A percentile compares a stretch with the other conserved stretches of the same genome.
Evolutionary conservation across 768 basidiomycete species (phyloP).

Genomic region (Russula brevipes): DNA sequence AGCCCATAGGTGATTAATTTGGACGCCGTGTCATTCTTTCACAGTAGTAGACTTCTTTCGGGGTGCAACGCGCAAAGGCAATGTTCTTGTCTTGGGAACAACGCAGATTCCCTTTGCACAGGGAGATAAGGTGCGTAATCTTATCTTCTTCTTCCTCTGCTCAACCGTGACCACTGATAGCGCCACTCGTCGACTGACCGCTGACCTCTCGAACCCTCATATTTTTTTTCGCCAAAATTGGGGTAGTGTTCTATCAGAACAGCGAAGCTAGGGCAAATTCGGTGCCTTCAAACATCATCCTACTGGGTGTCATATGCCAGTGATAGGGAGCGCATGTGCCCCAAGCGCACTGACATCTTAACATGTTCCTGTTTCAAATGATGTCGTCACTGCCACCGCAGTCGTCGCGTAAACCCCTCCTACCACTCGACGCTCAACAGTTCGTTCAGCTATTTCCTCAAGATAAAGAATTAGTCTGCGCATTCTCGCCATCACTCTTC

Average conservation of each 20-base stretch:
- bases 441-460: no score
- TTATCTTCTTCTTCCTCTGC: neutral
- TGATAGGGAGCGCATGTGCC: no score
- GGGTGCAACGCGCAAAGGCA: neutral
- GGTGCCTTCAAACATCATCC: neutral
- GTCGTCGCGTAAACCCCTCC: no score
- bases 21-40: no score
- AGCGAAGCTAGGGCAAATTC: neutral
- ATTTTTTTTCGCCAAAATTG: neutral
- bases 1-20: no score
- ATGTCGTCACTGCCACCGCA: neutral
- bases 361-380: neutral
- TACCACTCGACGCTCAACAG: no score
- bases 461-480: no score
- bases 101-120: neutral
- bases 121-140: neutral
- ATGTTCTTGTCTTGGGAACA: no score
- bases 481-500: neutral
- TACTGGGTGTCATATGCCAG: no score
- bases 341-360: no score
- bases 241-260: neutral
- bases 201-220: neutral
- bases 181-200: no score
- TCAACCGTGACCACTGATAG: no score
- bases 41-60: neutral